phyloP scores from a whole-genome alignment of 495 filamentous ascomycete genomes.

The Annulohypoxylon bovei region DNA sequence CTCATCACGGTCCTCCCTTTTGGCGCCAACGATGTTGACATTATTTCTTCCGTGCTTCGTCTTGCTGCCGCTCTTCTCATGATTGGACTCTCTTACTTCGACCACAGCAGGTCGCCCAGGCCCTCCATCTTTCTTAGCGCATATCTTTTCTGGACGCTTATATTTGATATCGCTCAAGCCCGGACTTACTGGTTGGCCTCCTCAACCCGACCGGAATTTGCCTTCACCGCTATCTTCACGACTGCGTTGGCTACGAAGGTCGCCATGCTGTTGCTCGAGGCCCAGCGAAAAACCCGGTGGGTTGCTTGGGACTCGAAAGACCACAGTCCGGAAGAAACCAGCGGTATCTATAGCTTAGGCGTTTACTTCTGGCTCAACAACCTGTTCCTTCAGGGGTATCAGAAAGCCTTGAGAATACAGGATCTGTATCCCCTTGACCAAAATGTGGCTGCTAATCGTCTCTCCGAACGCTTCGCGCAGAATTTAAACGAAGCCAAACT shows the following conservation, averaged over 20 bases:
- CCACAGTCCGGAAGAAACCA: conserved; percentile 64
- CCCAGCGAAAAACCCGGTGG: conserved; percentile 59
- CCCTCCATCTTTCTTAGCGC: conserved; percentile 55
- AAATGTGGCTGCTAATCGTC: conserved; percentile 55
- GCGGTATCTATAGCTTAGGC: conserved; percentile 63
- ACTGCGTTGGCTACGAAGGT: conserved; percentile 57
- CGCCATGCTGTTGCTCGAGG: conserved; percentile 61
- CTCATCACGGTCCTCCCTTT: conserved; percentile 40
- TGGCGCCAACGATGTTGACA: conserved; percentile 43
- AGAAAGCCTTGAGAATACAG: conserved; percentile 47
- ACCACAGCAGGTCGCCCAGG: conserved; percentile 50
- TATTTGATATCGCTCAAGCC: conserved; percentile 53
- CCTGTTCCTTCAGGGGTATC: conserved; percentile 61
- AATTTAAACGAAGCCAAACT: conserved; percentile 45
- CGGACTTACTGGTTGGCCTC: conserved; percentile 53
- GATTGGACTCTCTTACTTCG: conserved; percentile 44
- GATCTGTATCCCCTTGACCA: conserved; percentile 52
- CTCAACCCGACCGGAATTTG: conserved; percentile 16
- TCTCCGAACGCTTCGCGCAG: conserved; percentile 50
- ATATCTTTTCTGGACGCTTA: conserved; percentile 54
- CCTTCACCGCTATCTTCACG: conserved; percentile 54
- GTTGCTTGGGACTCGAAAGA: conserved; percentile 54
- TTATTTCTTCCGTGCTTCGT: conserved; percentile 44
- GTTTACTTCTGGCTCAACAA: conserved; percentile 71
- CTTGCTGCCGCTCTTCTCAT: conserved; percentile 47